Conservation (phyloP, 495 filamentous ascomycete genomes). For the Aspergillus bridgeri region DNA sequence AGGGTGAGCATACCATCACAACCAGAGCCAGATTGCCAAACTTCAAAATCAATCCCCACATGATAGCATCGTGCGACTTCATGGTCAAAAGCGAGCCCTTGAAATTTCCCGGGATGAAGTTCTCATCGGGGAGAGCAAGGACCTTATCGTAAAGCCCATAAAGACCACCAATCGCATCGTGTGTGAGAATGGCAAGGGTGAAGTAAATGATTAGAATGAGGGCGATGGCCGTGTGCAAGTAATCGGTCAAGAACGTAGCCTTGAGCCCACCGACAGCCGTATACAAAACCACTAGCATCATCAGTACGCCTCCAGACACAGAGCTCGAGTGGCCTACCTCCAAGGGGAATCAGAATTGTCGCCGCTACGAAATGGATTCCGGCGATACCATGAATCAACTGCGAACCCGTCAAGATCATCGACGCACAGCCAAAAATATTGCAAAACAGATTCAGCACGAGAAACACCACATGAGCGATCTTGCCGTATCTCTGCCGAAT, state of each 20-base stretch:
- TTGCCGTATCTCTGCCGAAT: conserved; percentile 52
- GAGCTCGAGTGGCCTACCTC: conserved; percentile 22
- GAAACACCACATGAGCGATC: conserved; percentile 48
- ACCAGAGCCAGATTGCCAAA: conserved; percentile 50
- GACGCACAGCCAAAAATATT: conserved; percentile 49
- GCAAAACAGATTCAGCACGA: conserved; percentile 48
- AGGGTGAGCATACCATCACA: conserved; percentile 37
- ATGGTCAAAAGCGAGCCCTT: conserved; percentile 46
- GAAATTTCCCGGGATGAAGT: conserved; percentile 44
- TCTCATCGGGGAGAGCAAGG: conserved; percentile 26
- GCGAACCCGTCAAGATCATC: conserved; percentile 38
- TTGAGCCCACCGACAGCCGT: conserved; percentile 41
- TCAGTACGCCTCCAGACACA: background rate
- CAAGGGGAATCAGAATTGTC: conserved; percentile 44
- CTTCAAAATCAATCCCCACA: conserved; percentile 45
- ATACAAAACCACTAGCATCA: conserved; percentile 34
- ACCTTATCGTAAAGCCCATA: conserved; percentile 39
- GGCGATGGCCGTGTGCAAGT: conserved; percentile 36
- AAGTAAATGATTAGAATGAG: conserved; percentile 42
- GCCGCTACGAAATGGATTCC: conserved; percentile 42
- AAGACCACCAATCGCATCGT: conserved; percentile 31
- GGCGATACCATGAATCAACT: conserved; percentile 36
- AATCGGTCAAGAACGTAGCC: conserved; percentile 41
- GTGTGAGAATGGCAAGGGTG: conserved; percentile 30
- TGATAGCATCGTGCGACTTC: conserved; percentile 50